phyloP scores from a whole-genome alignment of 2,329 filamentous ascomycete genomes.

The Fusarium sp. region DNA sequence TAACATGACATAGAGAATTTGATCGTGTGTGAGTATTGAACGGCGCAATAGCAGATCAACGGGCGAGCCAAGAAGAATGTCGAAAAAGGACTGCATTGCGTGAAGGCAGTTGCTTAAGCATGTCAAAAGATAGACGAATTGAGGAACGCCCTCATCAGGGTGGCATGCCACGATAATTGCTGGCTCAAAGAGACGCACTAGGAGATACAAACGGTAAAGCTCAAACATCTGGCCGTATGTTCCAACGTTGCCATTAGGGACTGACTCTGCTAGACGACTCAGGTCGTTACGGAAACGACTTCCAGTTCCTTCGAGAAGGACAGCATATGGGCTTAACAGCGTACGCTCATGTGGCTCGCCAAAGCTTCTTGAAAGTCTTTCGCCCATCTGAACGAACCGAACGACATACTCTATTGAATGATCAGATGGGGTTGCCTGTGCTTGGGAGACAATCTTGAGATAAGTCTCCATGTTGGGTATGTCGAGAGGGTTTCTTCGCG shows the following conservation, averaged over 20 bases:
- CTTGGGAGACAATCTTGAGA: constrained; percentile 41
- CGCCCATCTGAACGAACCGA: constrained; percentile 47
- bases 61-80: constrained; percentile 42
- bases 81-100: constrained; percentile 47
- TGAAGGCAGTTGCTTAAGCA: constrained; percentile 48
- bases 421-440: constrained; percentile 42
- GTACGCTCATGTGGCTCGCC: constrained; percentile 43
- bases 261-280: constrained; percentile 44
- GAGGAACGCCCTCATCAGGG: constrained; percentile 38
- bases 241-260: constrained; percentile 22
- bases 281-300: constrained; percentile 45
- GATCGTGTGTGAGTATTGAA: constrained; percentile 35
- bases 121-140: constrained; percentile 42
- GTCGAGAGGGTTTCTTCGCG: constrained; percentile 45
- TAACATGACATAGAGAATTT: constrained; percentile 34
- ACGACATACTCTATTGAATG: constrained; percentile 46
- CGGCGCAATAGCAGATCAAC: constrained; percentile 30
- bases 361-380: constrained; percentile 46
- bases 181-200: constrained; percentile 51
- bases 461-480: constrained; percentile 46
- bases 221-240: constrained; percentile 31
- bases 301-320: constrained; percentile 46
- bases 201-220: constrained; percentile 47
- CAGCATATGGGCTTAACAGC: constrained; percentile 42
- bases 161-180: constrained; percentile 45